Evolutionary conservation across 495 filamentous ascomycete species (phyloP).

Genomic region (Rusavskia elegans): DNA sequence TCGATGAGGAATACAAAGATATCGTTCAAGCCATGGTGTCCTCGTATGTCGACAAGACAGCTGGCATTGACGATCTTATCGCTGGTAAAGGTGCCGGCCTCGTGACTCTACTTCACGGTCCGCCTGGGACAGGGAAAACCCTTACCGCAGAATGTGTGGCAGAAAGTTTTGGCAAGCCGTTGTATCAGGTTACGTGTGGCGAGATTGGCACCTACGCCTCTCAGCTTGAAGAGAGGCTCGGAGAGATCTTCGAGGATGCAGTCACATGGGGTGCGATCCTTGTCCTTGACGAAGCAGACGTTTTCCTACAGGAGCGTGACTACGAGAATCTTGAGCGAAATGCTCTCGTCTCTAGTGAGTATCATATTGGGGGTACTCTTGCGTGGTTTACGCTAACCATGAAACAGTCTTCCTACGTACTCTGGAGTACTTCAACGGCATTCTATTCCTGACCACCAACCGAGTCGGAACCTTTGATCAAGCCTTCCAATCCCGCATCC

Average conservation of each 20-base stretch:
- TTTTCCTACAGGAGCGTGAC: conserved; percentile 27
- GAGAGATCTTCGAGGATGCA: conserved; percentile 13
- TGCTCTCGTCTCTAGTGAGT: conserved; percentile 26
- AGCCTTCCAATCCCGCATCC: conserved; percentile 34
- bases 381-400: background rate
- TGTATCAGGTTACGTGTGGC: conserved; percentile 13
- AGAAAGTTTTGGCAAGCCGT: conserved; percentile 9
- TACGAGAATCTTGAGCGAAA: conserved; percentile 22
- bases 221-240: conserved; percentile 6
- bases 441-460: conserved; percentile 44
- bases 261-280: conserved; percentile 21
- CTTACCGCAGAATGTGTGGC: conserved; percentile 15
- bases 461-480: conserved; percentile 29
- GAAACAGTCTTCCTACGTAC: conserved; percentile 30
- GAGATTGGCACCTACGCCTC: conserved; percentile 8
- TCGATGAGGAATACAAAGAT: conserved; percentile 34
- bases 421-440: conserved; percentile 40
- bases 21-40: conserved; percentile 28
- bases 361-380: background rate
- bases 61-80: conserved; percentile 7
- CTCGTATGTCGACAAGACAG: conserved; percentile 8
- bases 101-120: conserved; percentile 10
- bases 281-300: conserved; percentile 31
- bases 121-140: conserved; percentile 15
- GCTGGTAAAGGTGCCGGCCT: conserved; percentile 12